A percentile compares a stretch with the other conserved stretches of the same genome.
phyloP scores from a whole-genome alignment of 768 basidiomycete genomes.

The Kwoniella sp. region DNA sequence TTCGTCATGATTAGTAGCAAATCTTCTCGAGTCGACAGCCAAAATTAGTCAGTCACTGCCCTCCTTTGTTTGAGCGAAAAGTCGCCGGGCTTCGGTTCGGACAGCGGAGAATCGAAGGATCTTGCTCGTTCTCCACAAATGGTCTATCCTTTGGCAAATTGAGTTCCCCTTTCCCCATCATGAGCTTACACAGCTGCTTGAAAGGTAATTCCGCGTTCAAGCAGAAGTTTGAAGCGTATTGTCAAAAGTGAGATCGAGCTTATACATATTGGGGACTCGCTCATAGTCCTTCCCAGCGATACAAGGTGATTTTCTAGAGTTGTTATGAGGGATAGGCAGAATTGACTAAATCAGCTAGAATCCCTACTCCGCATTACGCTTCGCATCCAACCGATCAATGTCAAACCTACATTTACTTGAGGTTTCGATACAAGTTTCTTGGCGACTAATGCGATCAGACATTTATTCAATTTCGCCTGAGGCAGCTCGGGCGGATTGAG shows the following conservation, averaged over 20 bases:
- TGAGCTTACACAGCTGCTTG: neutral
- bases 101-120: neutral
- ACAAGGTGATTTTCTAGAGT: constrained; percentile 35
- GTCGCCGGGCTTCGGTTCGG: neutral
- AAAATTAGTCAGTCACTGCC: neutral
- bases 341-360: no score
- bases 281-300: constrained; percentile 40
- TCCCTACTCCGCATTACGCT: no score
- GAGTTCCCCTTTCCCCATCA: neutral
- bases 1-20: no score
- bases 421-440: constrained; percentile 76
- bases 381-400: no score
- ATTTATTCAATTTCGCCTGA: constrained; percentile 90
- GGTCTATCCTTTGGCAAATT: neutral
- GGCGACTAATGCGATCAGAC: constrained; percentile 84
- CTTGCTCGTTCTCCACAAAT: neutral
- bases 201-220: neutral
- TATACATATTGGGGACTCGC: neutral
- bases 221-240: no score
- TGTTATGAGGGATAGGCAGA: no score
- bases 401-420: constrained; percentile 43
- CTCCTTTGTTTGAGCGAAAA: neutral
- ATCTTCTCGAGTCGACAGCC: neutral
- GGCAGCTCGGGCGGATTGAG: constrained; percentile 78
- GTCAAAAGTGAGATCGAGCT: neutral